A percentile compares a stretch with the other conserved stretches of the same genome.
These are phyloP conservation scores for Tolypocladium sp. DNA, from an alignment of 2,329 filamentous ascomycete genomes.

Conservation along the genomic window DNA sequence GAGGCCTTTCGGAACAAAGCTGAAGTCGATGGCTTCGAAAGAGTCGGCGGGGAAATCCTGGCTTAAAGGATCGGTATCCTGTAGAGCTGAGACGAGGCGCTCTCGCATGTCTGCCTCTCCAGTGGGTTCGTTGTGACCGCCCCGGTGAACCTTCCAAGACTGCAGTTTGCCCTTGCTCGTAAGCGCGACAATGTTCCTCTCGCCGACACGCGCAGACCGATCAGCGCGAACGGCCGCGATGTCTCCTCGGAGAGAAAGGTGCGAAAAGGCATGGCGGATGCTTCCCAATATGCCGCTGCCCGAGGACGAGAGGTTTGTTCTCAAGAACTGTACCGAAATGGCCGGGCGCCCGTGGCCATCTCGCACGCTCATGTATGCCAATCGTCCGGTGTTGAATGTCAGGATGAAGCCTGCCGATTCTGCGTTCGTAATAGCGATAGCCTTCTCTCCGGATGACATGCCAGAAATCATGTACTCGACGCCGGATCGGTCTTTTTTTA, in stretches of 20 bases:
- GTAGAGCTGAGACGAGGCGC: constrained; percentile 53
- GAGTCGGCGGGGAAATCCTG: constrained; percentile 44
- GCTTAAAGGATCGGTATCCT: constrained; percentile 39
- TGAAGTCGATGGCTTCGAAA: constrained; percentile 72
- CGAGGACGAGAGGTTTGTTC: constrained; percentile 45
- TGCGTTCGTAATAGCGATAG: constrained; percentile 69
- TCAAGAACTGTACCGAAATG: constrained; percentile 70
- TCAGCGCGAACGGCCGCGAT: constrained; percentile 74
- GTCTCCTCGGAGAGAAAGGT: constrained; percentile 62
- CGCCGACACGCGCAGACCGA: constrained; percentile 62
- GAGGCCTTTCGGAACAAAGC: constrained; percentile 50
- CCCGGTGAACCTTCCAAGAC: constrained; percentile 82
- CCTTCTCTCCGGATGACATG: constrained; percentile 69
- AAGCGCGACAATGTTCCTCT: constrained; percentile 74
- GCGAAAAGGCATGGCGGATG: constrained; percentile 66
- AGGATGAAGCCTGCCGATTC: constrained; percentile 82
- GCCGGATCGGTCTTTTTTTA: constrained; percentile 71
- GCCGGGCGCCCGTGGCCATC: constrained; percentile 80
- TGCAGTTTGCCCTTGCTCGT: constrained; percentile 72
- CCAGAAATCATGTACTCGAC: constrained; percentile 67
- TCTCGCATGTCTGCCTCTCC: constrained; percentile 63
- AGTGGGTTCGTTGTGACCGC: constrained; percentile 69
- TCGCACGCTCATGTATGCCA: constrained; percentile 78
- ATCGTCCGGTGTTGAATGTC: constrained; percentile 72
- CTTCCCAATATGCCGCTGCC: constrained; percentile 69